Evolutionary conservation across 768 basidiomycete species (phyloP).

Genomic region (Termitomyces sp.): DNA sequence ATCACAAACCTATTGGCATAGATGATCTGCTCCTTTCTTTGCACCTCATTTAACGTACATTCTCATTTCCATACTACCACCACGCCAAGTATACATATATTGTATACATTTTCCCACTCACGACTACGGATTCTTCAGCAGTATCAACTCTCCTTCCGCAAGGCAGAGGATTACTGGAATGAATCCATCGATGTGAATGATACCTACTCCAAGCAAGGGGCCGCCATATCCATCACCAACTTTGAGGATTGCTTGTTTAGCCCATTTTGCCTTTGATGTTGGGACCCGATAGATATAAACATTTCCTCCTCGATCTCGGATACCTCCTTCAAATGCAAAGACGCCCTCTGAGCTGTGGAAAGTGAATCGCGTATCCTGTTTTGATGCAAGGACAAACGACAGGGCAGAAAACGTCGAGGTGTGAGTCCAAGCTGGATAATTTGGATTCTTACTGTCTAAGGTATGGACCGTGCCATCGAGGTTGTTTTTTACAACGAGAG

Average conservation of each 20-base stretch:
- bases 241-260: slow-evolving; percentile 79
- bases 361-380: slow-evolving; percentile 85
- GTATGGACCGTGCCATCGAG: slow-evolving; percentile 68
- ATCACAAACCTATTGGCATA: slow-evolving; percentile 18
- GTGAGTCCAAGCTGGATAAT: slow-evolving; percentile 59
- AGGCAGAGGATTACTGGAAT: slow-evolving; percentile 56
- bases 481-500: slow-evolving; percentile 64
- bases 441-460: slow-evolving; percentile 25
- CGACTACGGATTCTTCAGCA: slow-evolving; percentile 35
- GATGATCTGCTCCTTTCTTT: slow-evolving; percentile 16
- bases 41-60: slow-evolving; percentile 14
- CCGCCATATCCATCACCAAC: slow-evolving; percentile 68
- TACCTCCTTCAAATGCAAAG: slow-evolving; percentile 81
- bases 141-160: slow-evolving; percentile 70
- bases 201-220: slow-evolving; percentile 72
- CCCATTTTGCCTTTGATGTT: slow-evolving; percentile 47
- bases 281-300: slow-evolving; percentile 78
- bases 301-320: slow-evolving; percentile 66
- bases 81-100: slow-evolving; percentile 8
- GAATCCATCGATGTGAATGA: slow-evolving; percentile 29
- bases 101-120: background rate
- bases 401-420: slow-evolving; percentile 83
- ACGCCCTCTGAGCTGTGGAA: slow-evolving; percentile 63
- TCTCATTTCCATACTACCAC: slow-evolving; percentile 5
- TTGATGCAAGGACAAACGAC: slow-evolving; percentile 90